These are phyloP conservation scores for Fusarium transvaalense DNA, from an alignment of 2,329 filamentous ascomycete genomes.

Conservation along the genomic window DNA sequence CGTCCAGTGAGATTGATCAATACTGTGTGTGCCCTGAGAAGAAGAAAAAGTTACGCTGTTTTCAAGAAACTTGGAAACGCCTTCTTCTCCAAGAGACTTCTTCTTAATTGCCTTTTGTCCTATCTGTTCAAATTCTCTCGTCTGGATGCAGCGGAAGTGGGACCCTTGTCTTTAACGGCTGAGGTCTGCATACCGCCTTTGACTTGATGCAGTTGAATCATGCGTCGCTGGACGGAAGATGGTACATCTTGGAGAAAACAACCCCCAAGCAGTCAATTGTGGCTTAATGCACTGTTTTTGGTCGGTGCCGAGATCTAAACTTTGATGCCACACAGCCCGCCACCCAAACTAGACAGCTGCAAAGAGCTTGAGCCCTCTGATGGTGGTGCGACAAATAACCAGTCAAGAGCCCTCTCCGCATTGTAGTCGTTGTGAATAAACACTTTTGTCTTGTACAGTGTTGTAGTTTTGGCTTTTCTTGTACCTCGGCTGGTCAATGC, in stretches of 20 bases:
- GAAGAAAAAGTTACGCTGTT: background rate
- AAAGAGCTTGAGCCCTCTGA: background rate
- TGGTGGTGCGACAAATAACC: background rate
- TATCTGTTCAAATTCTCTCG: constrained; percentile 1
- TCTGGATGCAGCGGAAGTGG: constrained; percentile 33
- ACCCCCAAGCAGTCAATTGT: constrained; percentile 21
- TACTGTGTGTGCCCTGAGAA: background rate
- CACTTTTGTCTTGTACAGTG: background rate
- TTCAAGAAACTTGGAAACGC: background rate
- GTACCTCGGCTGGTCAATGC: background rate
- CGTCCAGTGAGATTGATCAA: constrained; percentile 19
- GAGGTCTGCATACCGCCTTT: constrained; percentile 40
- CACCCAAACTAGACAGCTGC: background rate
- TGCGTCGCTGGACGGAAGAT: constrained; percentile 8
- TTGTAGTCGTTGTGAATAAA: background rate
- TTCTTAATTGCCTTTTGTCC: background rate
- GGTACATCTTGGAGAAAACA: constrained; percentile 21
- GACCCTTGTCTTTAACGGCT: constrained; percentile 26
- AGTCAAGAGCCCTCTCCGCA: background rate
- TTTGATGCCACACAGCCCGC: background rate
- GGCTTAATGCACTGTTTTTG: background rate
- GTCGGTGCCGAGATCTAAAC: background rate
- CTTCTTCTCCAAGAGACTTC: background rate
- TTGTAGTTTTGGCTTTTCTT: background rate
- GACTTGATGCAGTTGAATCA: constrained; percentile 24